Conservation (phyloP, 139 green algal genomes). For the Pleodorina starrii region DNA sequence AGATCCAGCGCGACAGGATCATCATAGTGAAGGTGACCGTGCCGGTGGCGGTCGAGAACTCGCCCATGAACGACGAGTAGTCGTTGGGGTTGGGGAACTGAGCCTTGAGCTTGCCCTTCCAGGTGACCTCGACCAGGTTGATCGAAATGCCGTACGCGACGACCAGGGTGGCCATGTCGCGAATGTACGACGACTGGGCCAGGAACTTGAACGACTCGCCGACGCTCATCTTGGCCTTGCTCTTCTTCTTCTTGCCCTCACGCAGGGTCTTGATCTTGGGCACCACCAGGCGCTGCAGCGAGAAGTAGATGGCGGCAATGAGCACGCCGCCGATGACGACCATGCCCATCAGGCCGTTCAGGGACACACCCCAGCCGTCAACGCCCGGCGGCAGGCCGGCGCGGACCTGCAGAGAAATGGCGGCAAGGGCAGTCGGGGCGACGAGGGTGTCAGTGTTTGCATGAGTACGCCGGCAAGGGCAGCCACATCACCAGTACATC, state of each 20-base stretch:
- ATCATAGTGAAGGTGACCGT: constrained; percentile 98
- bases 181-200: constrained; percentile 94
- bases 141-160: constrained; percentile 99
- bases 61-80: constrained; percentile 94
- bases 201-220: constrained; percentile 97
- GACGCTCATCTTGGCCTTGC: constrained; percentile 93
- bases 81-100: constrained; percentile 99
- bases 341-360: constrained; percentile 97
- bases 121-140: constrained; percentile 99
- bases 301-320: constrained; percentile 87
- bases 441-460: too few species aligned
- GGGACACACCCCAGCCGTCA: constrained; percentile 96
- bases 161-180: constrained; percentile 94
- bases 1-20: constrained; percentile 96
- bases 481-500: too few species aligned
- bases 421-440: too few species aligned
- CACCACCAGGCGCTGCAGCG: constrained; percentile 90
- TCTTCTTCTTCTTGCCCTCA: constrained; percentile 91
- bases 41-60: constrained; percentile 89
- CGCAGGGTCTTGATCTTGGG: constrained; percentile 74
- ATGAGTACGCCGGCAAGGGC: too few species aligned
- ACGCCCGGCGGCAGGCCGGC: constrained; percentile 92
- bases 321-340: constrained; percentile 93
- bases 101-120: constrained; percentile 99
- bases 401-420: constrained; percentile 76